Evolutionary conservation across 345 rosid genomes (phyloP), one percentile per base, ranked within the genome.

Genomic region (Hibiscus mutabilis): DNA sequence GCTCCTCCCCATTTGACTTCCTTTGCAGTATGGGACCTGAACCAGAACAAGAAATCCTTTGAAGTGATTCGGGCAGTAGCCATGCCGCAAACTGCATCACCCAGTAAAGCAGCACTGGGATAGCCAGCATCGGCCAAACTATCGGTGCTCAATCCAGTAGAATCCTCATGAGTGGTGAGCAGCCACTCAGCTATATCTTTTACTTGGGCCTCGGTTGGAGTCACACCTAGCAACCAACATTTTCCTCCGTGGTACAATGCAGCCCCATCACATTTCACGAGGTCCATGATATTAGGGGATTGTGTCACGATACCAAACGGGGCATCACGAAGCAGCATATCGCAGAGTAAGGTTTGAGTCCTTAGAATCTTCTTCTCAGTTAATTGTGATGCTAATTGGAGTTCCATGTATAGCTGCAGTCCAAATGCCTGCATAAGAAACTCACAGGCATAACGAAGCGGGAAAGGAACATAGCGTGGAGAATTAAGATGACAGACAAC

Each of bases 1-100:
- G 97, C 97, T 75, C 93, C 97, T 57, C 96, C 93, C 98, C 97
- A 93, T 80, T 89, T 89, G 16, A 90, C 75, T 73, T 86, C 88
- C 68, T 86, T 85, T 5, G 89, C 97, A 55, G 89, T 82, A 56
- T 89, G 90, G 13, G 97, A 93, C 80, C 98, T 85, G 79, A 93
- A 93, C 98, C 97, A 90, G 83, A 90, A 85, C 74, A 93, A 82
- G 77, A 86, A 90, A 78, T 88, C 90, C 77, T 75, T 82, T 11
- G 88, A 82, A 73, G 80, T 85, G 75, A 93, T 79, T 71, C 89
- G 86, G 2, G 97, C 96, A 5, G 87, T 76, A 71, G 93, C 93
- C 86, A 93, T 85, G 49, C 98, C 97, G 5, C 97, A 93, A 80
- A 93, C 92, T 2, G 90, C 91, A 66, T 83, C 83, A 19, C 97